Base-by-base conservation (phyloP, 192 early-diverging fungal species). In the Lobosporangium transversale region DNA sequence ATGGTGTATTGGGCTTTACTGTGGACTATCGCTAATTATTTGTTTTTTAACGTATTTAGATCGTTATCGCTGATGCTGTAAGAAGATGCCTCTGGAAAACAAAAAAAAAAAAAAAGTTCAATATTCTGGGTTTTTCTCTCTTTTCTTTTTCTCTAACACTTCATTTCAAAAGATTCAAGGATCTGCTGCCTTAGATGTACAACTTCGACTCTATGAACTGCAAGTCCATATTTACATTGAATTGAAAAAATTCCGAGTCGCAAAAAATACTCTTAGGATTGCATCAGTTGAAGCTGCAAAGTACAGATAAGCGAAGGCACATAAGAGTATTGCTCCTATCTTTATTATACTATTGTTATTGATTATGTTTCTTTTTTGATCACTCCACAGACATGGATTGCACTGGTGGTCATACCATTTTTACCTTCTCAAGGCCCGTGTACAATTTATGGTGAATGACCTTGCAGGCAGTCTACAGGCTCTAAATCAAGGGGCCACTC, bases 391-490 rank as follows among this genome's bases (percentile, higher is more conserved):
- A 48, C 64, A 67, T 3, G 73, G 42, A 3, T 14, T 76, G n/a
- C 54, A 67, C 48, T 45, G 43, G 40, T 76, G 73, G 73, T 48
- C 21, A 18, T 76, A 76, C 27, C 73, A 76, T 20, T 62, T 76
- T n/a, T 76, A 17, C 35, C 65, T 76, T 2, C 17, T 48, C n/a
- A 67, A 62, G 35, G 73, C 64, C 9, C 57, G 52, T 14, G 53
- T 76, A 2, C 33, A 52, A 35, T 76, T 76, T 32, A 32, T 76
- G 37, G 57, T 50, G 33, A 47, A 76, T 14, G 73, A 76, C 23
- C 14, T 67, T 17, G 58, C 63, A 18, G 65, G 65, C 2, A 76
- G 73, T 45, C n/a, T 76, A 47, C 35, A 40, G 3, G 58, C 59
- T 1, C 21, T 76, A 26, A 61, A 66, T 30, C 52, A 76, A 24